Conservation (phyloP, 371 early-diverging fungal species). For the Mortierella polycephala region DNA sequence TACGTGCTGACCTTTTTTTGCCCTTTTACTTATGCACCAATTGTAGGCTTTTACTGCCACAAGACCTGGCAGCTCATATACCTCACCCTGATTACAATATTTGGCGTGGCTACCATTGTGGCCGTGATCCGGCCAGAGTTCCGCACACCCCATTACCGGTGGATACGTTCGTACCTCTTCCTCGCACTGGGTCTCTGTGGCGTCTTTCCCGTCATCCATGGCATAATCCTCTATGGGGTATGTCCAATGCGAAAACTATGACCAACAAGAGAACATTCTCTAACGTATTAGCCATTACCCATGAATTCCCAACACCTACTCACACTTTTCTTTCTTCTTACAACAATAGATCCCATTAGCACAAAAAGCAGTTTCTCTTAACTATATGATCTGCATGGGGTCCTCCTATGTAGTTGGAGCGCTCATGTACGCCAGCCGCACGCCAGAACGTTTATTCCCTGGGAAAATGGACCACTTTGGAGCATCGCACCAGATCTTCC, state of each 20-base stretch:
- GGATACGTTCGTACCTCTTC: constrained; percentile 83
- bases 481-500: constrained; percentile 94
- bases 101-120: constrained; percentile 73
- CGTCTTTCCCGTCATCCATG: constrained; percentile 81
- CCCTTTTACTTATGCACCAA: background rate
- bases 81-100: constrained; percentile 64
- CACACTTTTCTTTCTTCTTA: background rate
- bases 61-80: constrained; percentile 70
- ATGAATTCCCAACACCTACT: background rate
- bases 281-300: background rate
- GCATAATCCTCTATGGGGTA: constrained; percentile 77
- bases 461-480: constrained; percentile 70
- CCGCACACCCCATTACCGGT: constrained; percentile 80
- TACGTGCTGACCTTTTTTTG: background rate
- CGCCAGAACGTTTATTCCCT: constrained; percentile 71
- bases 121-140: constrained; percentile 71
- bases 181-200: constrained; percentile 82
- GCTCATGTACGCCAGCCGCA: constrained; percentile 80
- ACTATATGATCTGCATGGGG: constrained; percentile 77
- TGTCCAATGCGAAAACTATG: background rate
- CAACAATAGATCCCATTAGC: constrained; percentile 53
- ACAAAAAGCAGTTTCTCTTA: constrained; percentile 69
- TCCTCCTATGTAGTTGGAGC: constrained; percentile 84
- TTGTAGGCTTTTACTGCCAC: constrained; percentile 76
- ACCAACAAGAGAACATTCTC: background rate